phyloP scores from a whole-genome alignment of 2,329 filamentous ascomycete species.

The Colletotrichum destructivum region DNA sequence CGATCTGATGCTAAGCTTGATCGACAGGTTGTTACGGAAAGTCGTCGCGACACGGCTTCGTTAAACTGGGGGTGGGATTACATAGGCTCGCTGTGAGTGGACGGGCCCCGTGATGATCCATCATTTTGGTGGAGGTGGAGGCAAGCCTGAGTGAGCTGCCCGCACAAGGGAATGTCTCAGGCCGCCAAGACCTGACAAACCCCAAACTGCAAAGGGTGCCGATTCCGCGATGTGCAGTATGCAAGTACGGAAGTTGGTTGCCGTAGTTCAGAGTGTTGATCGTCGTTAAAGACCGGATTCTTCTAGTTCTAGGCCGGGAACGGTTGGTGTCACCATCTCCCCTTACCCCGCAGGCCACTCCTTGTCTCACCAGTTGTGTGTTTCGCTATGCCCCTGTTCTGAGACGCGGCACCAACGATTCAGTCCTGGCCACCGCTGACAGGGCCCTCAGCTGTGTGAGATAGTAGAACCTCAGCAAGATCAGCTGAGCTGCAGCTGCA shows the following conservation, averaged over 20 bases:
- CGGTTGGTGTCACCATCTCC: neutral
- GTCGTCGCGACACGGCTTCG: slow-evolving; percentile 30
- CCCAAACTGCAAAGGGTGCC: no score
- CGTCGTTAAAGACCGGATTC: no score
- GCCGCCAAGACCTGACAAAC: slow-evolving; percentile 26
- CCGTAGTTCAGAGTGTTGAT: no score
- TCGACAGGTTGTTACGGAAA: slow-evolving; percentile 32
- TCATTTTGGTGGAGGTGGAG: neutral
- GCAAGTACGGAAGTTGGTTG: no score
- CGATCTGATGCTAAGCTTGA: slow-evolving; percentile 40
- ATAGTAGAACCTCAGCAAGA: neutral
- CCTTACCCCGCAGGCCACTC: slow-evolving; percentile 17
- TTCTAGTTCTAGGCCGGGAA: neutral
- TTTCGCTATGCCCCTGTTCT: slow-evolving; percentile 37
- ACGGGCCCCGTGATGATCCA: slow-evolving; percentile 2
- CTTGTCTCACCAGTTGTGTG: slow-evolving; percentile 19
- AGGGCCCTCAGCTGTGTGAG: no score
- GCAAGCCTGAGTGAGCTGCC: neutral
- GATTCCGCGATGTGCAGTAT: no score
- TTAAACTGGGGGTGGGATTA: neutral
- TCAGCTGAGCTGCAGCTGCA: no score
- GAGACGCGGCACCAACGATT: slow-evolving; percentile 41
- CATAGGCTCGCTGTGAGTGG: neutral
- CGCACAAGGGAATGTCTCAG: slow-evolving; percentile 22
- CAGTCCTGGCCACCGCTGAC: slow-evolving; percentile 22